These are phyloP conservation scores for Trichothecium sympodiale DNA, from an alignment of 2,329 filamentous ascomycete genomes.

Conservation along the genomic window DNA sequence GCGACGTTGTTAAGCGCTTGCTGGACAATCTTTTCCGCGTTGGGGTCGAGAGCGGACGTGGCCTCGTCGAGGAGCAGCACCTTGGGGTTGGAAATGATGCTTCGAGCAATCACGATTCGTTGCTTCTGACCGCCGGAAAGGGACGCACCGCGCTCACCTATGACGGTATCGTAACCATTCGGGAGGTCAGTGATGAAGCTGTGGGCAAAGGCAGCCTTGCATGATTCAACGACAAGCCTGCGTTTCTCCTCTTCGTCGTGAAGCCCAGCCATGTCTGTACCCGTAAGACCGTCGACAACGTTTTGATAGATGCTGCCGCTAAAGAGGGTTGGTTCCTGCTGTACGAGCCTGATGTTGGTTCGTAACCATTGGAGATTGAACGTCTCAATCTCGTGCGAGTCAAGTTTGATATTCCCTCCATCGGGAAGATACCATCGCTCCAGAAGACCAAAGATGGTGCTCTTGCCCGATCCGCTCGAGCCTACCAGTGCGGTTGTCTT, in stretches of 20 bases:
- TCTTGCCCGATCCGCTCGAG: slow-evolving; percentile 47
- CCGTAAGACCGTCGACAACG: slow-evolving; percentile 33
- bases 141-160: slow-evolving; percentile 54
- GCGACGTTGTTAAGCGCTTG: slow-evolving; percentile 42
- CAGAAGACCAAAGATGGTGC: slow-evolving; percentile 43
- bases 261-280: slow-evolving; percentile 22
- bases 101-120: slow-evolving; percentile 54
- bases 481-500: slow-evolving; percentile 46
- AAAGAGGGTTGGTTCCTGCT: slow-evolving; percentile 41
- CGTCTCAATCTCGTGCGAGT: slow-evolving; percentile 18
- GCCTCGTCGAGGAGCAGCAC: slow-evolving; percentile 61
- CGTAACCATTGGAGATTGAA: slow-evolving; percentile 39
- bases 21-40: slow-evolving; percentile 40
- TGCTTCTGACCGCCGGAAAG: slow-evolving; percentile 59
- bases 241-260: slow-evolving; percentile 33
- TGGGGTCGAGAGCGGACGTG: slow-evolving; percentile 44
- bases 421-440: slow-evolving; percentile 48
- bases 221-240: slow-evolving; percentile 33
- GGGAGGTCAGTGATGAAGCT: slow-evolving; percentile 41
- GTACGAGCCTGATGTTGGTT: slow-evolving; percentile 40
- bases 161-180: slow-evolving; percentile 46
- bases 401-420: slow-evolving; percentile 32
- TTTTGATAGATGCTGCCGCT: slow-evolving; percentile 42
- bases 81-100: slow-evolving; percentile 50
- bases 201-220: slow-evolving; percentile 37